These are phyloP conservation scores for Firmiana major DNA, from an alignment of 345 rosid genomes.

Conservation along the genomic window DNA sequence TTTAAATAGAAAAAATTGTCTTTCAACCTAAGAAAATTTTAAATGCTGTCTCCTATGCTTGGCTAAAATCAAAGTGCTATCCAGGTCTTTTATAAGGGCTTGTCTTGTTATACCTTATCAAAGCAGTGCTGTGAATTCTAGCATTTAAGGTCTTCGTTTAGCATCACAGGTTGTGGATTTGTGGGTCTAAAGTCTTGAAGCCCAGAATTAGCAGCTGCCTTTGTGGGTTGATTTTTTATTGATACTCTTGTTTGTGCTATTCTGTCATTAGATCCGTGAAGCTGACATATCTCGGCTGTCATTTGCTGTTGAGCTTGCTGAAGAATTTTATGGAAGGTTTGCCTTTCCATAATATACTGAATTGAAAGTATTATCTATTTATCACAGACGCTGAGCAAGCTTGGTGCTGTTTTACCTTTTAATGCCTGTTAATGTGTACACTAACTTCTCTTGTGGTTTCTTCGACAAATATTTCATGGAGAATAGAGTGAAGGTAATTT, in stretches of 20 bases:
- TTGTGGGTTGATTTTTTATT: constrained; percentile 9
- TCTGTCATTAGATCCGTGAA: constrained; percentile 72
- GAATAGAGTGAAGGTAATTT: constrained; percentile 89
- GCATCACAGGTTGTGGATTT: neutral
- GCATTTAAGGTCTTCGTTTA: neutral
- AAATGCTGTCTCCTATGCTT: neutral
- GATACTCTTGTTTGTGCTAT: constrained; percentile 13
- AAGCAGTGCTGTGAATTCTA: neutral
- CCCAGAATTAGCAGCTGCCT: constrained; percentile 1
- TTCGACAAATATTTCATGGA: constrained; percentile 30
- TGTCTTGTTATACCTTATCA: neutral
- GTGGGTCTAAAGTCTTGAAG: neutral
- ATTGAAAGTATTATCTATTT: constrained; percentile 6
- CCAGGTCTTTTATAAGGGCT: neutral
- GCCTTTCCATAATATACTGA: constrained; percentile 18
- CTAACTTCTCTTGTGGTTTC: constrained; percentile 44
- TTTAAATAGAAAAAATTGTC: neutral
- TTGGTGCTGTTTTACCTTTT: constrained; percentile 1
- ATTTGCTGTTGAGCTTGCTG: constrained; percentile 99
- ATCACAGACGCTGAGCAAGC: constrained; percentile 1
- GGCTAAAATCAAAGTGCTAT: neutral
- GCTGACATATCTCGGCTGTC: constrained; percentile 98
- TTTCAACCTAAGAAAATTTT: neutral
- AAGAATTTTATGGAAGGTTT: constrained; percentile 99
- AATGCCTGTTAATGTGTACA: constrained; percentile 8